These are phyloP conservation scores for Neospora caninum DNA, from an alignment of 169 alveolate species.

Conservation along the genomic window DNA sequence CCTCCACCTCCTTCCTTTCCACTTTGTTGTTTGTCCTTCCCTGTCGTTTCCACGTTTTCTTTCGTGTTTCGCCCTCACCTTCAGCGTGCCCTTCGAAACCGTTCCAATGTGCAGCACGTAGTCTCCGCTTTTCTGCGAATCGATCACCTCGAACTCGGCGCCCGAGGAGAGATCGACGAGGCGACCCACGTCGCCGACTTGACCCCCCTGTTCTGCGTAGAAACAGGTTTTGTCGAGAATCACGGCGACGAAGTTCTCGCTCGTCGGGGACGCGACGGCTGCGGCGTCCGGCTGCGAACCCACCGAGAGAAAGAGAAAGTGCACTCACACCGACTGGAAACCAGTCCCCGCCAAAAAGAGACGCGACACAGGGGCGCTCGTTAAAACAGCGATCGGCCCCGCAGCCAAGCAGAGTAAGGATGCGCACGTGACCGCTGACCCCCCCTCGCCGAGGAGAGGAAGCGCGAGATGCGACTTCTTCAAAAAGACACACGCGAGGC, in stretches of 20 bases:
- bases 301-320: not conserved
- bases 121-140: conserved; percentile 86
- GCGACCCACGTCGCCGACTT: conserved; percentile 81
- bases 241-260: conserved; percentile 71
- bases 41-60: too few relatives aligned
- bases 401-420: too few relatives aligned
- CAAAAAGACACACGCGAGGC: too few relatives aligned
- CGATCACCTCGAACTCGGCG: conserved; percentile 77
- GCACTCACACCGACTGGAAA: not conserved
- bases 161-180: conserved; percentile 24
- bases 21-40: too few relatives aligned
- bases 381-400: too few relatives aligned
- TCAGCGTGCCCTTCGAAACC: conserved; percentile 57
- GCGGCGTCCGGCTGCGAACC: not conserved
- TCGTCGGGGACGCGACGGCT: conserved; percentile 18
- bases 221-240: conserved; percentile 87
- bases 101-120: conserved; percentile 88
- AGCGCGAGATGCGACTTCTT: too few relatives aligned
- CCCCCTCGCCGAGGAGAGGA: too few relatives aligned
- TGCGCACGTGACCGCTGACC: too few relatives aligned
- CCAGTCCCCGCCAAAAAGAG: not conserved
- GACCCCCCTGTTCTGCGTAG: conserved; percentile 88
- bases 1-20: too few relatives aligned
- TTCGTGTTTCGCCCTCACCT: too few relatives aligned
- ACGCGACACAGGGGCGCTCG: not conserved